Conservation (phyloP, 805 yeast species). For the Jamesozyma spencerorum region DNA sequence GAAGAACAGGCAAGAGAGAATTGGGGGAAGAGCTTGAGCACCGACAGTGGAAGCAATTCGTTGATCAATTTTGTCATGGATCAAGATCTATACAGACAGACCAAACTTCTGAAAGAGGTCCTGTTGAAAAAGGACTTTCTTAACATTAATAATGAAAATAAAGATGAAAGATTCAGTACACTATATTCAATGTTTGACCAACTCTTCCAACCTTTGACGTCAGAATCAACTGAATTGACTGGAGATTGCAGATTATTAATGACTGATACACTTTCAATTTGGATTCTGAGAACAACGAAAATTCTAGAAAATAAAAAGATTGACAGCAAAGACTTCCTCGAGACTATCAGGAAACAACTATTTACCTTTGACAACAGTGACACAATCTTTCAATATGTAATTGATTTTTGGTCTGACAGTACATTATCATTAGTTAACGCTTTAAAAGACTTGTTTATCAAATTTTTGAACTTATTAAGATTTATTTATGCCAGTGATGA, state of each 20-base stretch:
- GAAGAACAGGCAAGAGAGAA: too few relatives aligned
- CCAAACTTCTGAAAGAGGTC: background rate
- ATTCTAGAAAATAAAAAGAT: conserved; percentile 13
- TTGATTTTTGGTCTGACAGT: conserved; percentile 64
- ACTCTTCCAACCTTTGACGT: conserved; percentile 5
- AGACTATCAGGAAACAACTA: conserved; percentile 9
- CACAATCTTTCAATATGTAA: conserved; percentile 41
- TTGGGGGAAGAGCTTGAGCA: too few relatives aligned
- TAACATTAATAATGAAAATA: background rate
- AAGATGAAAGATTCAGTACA: conserved; percentile 3
- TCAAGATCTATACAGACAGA: background rate
- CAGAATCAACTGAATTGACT: conserved; percentile 5
- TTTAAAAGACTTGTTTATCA: conserved; percentile 48
- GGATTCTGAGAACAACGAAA: conserved; percentile 52
- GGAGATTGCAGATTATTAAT: conserved; percentile 29
- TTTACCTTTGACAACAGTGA: conserved; percentile 21
- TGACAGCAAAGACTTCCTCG: conserved; percentile 10
- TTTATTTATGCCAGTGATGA: conserved; percentile 14
- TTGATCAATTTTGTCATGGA: too few relatives aligned
- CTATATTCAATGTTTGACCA: conserved; percentile 6
- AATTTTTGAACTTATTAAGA: conserved; percentile 38
- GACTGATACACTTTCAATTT: conserved; percentile 55
- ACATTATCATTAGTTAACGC: conserved; percentile 67
- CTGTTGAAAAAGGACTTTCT: conserved; percentile 2
- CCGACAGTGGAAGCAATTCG: too few relatives aligned